Percentiles rank a stretch among this genome's conserved stretches.
phyloP scores from a whole-genome alignment of 257 asterid species.

The Paulownia fortunei region DNA sequence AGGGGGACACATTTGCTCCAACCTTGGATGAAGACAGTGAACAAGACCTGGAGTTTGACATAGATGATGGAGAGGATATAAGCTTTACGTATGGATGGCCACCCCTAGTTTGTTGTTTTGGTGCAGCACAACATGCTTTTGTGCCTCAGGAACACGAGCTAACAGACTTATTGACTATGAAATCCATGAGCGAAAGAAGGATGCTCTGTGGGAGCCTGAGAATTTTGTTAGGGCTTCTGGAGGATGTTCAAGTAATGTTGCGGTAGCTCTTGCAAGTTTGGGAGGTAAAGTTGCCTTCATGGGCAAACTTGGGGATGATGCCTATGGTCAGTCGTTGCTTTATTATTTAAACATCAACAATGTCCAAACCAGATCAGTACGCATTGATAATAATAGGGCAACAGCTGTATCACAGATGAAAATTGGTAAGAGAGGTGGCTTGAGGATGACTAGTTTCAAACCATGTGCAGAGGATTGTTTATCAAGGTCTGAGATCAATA shows the following conservation, averaged over 20 bases:
- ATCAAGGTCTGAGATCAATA: constrained; percentile 73
- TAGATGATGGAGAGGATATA: constrained; percentile 83
- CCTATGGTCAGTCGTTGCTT: constrained; percentile 76
- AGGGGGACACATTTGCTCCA: constrained; percentile 44
- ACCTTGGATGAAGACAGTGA: constrained; percentile 51
- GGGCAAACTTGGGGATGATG: constrained; percentile 95
- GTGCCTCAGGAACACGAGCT: constrained; percentile 88
- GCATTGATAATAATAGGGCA: constrained; percentile 58
- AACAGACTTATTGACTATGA: constrained; percentile 80
- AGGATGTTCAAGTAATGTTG: constrained; percentile 89
- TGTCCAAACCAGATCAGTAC: constrained; percentile 85
- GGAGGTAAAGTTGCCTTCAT: constrained; percentile 97
- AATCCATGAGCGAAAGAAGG: constrained; percentile 68
- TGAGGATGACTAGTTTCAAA: constrained; percentile 65
- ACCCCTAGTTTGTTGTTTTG: constrained; percentile 96
- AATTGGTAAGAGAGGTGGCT: constrained; percentile 73
- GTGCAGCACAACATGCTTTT: constrained; percentile 83
- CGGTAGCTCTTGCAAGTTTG: constrained; percentile 83
- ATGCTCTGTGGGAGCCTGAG: constrained; percentile 80
- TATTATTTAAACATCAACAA: constrained; percentile 62
- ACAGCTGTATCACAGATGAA: constrained; percentile 79
- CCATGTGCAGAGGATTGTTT: constrained; percentile 89
- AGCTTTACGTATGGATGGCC: constrained; percentile 94
- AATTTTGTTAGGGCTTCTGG: constrained; percentile 87
- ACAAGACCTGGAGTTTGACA: constrained; percentile 57